Base-by-base conservation (phyloP, 2,329 filamentous ascomycete species). In the Apiospora malaysiana region DNA sequence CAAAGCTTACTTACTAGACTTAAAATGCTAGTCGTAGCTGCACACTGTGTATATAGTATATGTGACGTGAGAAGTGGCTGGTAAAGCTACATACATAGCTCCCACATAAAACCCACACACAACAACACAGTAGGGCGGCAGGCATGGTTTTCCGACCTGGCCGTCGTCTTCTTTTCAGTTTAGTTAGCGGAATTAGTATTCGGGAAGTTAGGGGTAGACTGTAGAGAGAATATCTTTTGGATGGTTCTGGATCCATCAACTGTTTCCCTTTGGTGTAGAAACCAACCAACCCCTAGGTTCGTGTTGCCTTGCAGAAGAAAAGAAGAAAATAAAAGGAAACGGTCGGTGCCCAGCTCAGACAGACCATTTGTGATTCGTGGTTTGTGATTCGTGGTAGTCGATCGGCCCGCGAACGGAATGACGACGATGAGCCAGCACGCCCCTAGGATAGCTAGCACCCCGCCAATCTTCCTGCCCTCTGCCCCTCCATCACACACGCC, bases 321-420 rank as follows among this genome's bases (percentile, higher is more conserved):
- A 45, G 42, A 45, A 37, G 9, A 56, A 37, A 9, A 42, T 16
- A 14, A 45, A 45, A 45, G 16, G 12, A 14, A 42, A 42, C 40
- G 40, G 40, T 42, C 56, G 32, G 56, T 63, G 27, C 56, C 32
- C 32, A n/a, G n/a, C n/a, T n/a, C 32, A 32, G 32, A 3, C 56
- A 63, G 32, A 14, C 56, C 56, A 18, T 63, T 40, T 63, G 56
- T n/a, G n/a, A n/a, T n/a, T n/a, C n/a, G n/a, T n/a, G n/a, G n/a
- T n/a, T n/a, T n/a, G n/a, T n/a, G n/a, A n/a, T n/a, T n/a, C n/a
- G n/a, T 40, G 56, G 56, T n/a, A 63, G 56, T 63, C 56, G 56
- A 63, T 63, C 56, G 56, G 56, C 56, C 56, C 56, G 56, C 56
- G 56, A 40, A 40, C 56, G 56, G 56, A 63, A 63, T 63, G 56